A percentile compares a stretch with the other conserved stretches of the same genome.
These are phyloP conservation scores for Pisolithus microcarpus DNA, from an alignment of 768 basidiomycete species.

Conservation along the genomic window DNA sequence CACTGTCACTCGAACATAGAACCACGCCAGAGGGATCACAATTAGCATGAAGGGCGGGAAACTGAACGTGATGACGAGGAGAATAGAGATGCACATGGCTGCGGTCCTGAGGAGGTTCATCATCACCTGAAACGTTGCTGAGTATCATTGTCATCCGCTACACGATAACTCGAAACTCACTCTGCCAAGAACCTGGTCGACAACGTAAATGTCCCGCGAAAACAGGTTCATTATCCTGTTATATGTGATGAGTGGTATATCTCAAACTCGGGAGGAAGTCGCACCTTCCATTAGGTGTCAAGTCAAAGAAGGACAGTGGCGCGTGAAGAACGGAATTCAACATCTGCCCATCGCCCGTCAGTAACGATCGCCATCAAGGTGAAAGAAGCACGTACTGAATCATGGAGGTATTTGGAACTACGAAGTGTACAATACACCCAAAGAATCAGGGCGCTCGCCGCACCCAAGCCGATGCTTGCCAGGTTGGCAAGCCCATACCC, in stretches of 20 bases:
- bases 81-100: conserved; percentile 50
- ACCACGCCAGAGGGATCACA: conserved; percentile 66
- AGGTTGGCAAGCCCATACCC: conserved; percentile 66
- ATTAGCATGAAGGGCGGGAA: conserved; percentile 79
- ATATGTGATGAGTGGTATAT: background rate
- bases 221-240: conserved; percentile 82
- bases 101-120: conserved; percentile 63
- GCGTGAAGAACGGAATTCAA: conserved; percentile 72
- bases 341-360: conserved; percentile 45
- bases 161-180: conserved; percentile 21
- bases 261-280: conserved; percentile 6
- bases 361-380: background rate
- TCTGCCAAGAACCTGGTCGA: conserved; percentile 76
- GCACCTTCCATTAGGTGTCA: conserved; percentile 78
- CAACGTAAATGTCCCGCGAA: conserved; percentile 79
- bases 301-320: conserved; percentile 84
- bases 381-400: conserved; percentile 43
- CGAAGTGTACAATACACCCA: conserved; percentile 73
- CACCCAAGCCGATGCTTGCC: conserved; percentile 46
- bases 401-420: conserved; percentile 71
- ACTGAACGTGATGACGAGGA: conserved; percentile 69
- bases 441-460: conserved; percentile 54
- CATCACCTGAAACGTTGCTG: conserved; percentile 37
- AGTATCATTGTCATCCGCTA: background rate
- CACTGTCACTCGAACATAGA: conserved; percentile 78